phyloP scores from a whole-genome alignment of 2,329 filamentous ascomycete species.

The Domatiomyces catenatus region DNA sequence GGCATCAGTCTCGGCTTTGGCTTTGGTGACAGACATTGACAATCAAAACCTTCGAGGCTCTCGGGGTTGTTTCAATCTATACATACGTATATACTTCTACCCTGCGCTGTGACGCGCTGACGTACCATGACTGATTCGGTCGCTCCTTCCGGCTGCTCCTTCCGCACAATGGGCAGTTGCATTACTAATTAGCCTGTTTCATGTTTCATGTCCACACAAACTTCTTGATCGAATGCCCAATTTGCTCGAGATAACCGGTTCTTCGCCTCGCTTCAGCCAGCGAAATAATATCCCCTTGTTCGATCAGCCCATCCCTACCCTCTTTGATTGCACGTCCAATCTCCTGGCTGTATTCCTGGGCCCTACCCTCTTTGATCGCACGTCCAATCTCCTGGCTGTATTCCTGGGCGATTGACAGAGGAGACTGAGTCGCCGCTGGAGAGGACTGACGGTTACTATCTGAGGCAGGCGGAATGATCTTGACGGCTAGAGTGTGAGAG shows the following conservation, averaged over 20 bases:
- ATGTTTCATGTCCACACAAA: slow-evolving; percentile 57
- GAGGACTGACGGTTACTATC: slow-evolving; percentile 1
- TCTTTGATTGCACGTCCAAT: slow-evolving; percentile 50
- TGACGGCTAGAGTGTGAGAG: slow-evolving; percentile 28
- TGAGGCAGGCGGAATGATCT: slow-evolving; percentile 22
- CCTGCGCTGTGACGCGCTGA: too few relatives aligned
- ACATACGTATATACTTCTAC: too few relatives aligned
- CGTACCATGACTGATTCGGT: too few relatives aligned
- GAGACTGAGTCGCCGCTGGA: background rate
- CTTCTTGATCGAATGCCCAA: slow-evolving; percentile 84
- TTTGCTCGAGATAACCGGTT: slow-evolving; percentile 70
- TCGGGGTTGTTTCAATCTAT: too few relatives aligned
- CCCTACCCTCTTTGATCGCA: slow-evolving; percentile 32
- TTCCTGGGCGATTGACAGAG: slow-evolving; percentile 38
- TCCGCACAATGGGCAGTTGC: too few relatives aligned
- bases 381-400: slow-evolving; percentile 67
- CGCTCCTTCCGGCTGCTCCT: too few relatives aligned
- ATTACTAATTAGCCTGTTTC: background rate
- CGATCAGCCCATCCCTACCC: slow-evolving; percentile 23
- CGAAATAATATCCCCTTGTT: slow-evolving; percentile 60
- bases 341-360: slow-evolving; percentile 55
- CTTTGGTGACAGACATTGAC: too few relatives aligned
- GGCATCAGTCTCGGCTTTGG: too few relatives aligned
- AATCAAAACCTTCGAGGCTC: too few relatives aligned
- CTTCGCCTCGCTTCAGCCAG: slow-evolving; percentile 72